Evolutionary conservation across 495 filamentous ascomycete species (phyloP).

Genomic region (Aspergillus ellipticus): DNA sequence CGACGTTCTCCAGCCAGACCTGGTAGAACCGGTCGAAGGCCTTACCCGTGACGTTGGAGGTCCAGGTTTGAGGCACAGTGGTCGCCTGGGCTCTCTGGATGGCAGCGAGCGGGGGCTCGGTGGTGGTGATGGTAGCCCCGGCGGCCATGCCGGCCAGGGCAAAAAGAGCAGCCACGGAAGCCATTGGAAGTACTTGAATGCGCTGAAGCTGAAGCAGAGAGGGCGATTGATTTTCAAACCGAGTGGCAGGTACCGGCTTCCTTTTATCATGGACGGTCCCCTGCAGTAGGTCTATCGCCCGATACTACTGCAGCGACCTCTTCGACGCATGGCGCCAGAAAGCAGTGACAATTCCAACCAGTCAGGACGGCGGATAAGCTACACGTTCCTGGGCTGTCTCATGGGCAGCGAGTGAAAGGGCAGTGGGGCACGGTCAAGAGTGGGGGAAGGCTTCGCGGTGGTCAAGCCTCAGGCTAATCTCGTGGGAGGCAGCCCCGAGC

Average conservation of each 20-base stretch:
- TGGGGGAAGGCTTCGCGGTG: neutral
- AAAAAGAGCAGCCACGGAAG: neutral
- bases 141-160: neutral
- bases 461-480: neutral
- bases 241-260: neutral
- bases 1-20: constrained; percentile 70
- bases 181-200: neutral
- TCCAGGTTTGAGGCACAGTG: neutral
- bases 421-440: neutral
- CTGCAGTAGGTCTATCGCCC: neutral
- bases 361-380: neutral
- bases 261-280: neutral
- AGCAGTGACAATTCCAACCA: neutral
- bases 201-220: neutral
- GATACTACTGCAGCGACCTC: too few relatives aligned
- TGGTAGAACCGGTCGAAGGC: constrained; percentile 62
- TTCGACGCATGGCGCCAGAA: neutral
- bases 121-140: constrained; percentile 3
- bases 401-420: neutral
- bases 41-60: constrained; percentile 53
- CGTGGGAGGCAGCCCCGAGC: neutral
- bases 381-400: neutral
- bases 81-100: neutral
- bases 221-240: neutral
- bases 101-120: neutral